phyloP scores from a whole-genome alignment of 2,329 filamentous ascomycete species.

The Paraphoma sp. region DNA sequence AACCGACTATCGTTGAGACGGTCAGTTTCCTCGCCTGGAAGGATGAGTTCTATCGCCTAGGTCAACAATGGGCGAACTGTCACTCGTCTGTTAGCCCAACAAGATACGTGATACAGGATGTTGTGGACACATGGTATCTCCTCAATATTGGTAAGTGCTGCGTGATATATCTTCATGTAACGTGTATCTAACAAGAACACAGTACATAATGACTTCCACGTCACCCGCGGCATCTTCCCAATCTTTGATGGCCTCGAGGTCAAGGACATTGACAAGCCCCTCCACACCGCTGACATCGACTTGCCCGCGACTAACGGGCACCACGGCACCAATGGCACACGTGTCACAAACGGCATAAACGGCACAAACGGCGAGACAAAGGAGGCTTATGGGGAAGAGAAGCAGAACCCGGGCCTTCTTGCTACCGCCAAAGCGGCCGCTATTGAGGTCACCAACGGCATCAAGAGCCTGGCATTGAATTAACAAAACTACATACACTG shows the following conservation, averaged over 20 bases:
- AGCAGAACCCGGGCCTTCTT: slow-evolving; percentile 23
- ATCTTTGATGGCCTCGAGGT: slow-evolving; percentile 81
- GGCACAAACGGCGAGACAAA: slow-evolving; percentile 20
- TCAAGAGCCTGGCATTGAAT: slow-evolving; percentile 34
- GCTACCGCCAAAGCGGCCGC: slow-evolving; percentile 37
- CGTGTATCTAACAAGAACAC: slow-evolving; percentile 1
- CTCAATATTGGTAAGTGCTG: slow-evolving; percentile 83
- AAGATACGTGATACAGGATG: slow-evolving; percentile 76
- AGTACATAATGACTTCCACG: slow-evolving; percentile 99
- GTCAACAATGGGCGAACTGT: slow-evolving; percentile 92
- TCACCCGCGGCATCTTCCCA: slow-evolving; percentile 79
- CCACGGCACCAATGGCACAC: slow-evolving; percentile 7
- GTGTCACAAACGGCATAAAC: slow-evolving; percentile 12
- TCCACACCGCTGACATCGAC: slow-evolving; percentile 25
- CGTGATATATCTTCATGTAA: background rate
- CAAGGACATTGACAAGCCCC: slow-evolving; percentile 64
- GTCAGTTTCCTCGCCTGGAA: slow-evolving; percentile 99
- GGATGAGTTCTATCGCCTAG: slow-evolving; percentile 93
- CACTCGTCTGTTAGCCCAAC: slow-evolving; percentile 79
- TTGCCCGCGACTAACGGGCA: slow-evolving; percentile 14
- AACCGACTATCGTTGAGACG: slow-evolving; percentile 98
- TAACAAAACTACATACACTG: slow-evolving; percentile 12
- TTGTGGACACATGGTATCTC: slow-evolving; percentile 92
- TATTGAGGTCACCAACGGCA: slow-evolving; percentile 37
- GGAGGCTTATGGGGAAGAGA: slow-evolving; percentile 18